Conservation (phyloP, 2,329 filamentous ascomycete species). For the Sclerotinia minor region DNA sequence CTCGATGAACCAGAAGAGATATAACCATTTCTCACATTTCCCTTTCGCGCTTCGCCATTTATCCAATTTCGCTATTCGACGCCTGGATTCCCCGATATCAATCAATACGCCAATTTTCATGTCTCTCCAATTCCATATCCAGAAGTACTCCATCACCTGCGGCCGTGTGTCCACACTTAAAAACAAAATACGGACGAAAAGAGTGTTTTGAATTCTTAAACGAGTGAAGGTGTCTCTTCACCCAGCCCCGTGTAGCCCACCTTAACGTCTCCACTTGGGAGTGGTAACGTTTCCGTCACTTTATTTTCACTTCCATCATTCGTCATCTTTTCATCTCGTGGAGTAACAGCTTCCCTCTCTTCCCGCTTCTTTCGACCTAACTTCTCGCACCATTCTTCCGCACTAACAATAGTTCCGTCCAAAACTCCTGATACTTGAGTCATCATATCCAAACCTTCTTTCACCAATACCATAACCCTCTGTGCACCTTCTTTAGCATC, state of each 20-base stretch:
- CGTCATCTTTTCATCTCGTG: background rate
- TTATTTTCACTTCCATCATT: conserved; percentile 4
- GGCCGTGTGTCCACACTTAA: background rate
- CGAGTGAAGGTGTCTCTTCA: background rate
- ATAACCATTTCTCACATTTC: background rate
- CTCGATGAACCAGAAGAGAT: background rate
- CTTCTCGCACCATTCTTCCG: conserved; percentile 86
- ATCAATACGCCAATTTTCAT: background rate
- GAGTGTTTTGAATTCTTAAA: background rate
- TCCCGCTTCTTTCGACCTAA: conserved; percentile 54
- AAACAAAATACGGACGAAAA: background rate
- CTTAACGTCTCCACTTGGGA: conserved; percentile 4
- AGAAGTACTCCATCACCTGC: background rate
- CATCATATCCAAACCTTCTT: conserved; percentile 93
- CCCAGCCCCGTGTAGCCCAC: background rate
- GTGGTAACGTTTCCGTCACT: background rate
- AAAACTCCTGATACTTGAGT: conserved; percentile 84
- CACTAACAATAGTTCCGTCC: conserved; percentile 84
- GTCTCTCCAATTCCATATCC: conserved; percentile 2
- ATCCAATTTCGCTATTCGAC: background rate
- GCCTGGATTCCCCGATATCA: background rate
- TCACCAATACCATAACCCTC: conserved; percentile 79
- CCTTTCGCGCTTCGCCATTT: background rate
- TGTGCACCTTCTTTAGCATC: conserved; percentile 62
- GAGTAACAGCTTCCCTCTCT: conserved; percentile 32